Conservation (phyloP, 176 grass and related monocot genomes). For the Carex littledalei region DNA sequence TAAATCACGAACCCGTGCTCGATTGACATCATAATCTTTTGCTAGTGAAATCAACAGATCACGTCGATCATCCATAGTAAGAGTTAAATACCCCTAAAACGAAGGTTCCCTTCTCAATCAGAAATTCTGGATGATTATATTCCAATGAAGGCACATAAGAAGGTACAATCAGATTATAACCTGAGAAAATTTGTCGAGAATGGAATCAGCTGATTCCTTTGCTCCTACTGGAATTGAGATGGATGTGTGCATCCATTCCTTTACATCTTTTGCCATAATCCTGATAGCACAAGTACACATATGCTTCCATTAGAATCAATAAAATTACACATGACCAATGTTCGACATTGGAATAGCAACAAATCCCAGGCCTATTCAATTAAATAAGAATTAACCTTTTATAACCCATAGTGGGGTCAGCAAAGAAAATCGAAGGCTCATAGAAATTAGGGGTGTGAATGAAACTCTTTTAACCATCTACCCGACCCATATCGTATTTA, state of each 20-base stretch:
- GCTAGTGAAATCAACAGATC: constrained; percentile 64
- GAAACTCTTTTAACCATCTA: too few relatives aligned
- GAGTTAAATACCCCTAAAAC: constrained; percentile 49
- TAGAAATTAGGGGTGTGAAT: too few relatives aligned
- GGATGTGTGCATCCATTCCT: constrained; percentile 56
- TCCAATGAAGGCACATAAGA: background rate
- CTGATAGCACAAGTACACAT: constrained; percentile 8
- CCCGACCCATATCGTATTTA: too few relatives aligned
- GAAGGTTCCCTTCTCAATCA: background rate
- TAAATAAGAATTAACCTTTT: background rate
- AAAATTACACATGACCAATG: background rate
- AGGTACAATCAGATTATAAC: constrained; percentile 16
- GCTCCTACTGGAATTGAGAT: constrained; percentile 28
- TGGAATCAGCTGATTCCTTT: constrained; percentile 20
- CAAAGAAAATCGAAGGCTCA: background rate
- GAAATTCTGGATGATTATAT: background rate
- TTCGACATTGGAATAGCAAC: background rate
- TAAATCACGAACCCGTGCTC: constrained; percentile 52
- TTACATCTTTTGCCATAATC: constrained; percentile 36
- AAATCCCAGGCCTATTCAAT: background rate
- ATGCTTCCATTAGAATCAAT: background rate
- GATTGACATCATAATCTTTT: constrained; percentile 73
- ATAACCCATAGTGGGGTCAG: background rate
- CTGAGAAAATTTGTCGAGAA: constrained; percentile 61
- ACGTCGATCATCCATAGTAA: constrained; percentile 42